phyloP scores from a whole-genome alignment of 176 grass and related monocot species.

The Themeda triandra region DNA sequence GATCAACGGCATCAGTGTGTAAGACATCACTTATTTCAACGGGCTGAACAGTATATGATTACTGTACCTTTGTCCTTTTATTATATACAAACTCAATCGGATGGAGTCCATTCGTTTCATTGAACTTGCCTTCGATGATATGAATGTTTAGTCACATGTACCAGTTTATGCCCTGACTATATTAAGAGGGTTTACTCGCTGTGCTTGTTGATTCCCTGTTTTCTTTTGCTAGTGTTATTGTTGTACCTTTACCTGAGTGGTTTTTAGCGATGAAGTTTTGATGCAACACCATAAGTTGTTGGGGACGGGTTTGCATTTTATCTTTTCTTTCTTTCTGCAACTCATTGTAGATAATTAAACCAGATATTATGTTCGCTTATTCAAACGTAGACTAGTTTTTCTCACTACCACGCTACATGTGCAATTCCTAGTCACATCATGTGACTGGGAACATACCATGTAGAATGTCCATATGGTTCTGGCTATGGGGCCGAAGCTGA shows the following conservation, averaged over 20 bases:
- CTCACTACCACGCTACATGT: not conserved
- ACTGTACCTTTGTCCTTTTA: not conserved
- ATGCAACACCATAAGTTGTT: not conserved
- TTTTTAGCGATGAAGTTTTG: not conserved
- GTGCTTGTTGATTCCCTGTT: not conserved
- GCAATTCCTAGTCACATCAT: not conserved
- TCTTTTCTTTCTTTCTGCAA: not conserved
- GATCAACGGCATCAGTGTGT: not conserved
- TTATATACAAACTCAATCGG: not conserved
- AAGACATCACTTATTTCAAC: not conserved
- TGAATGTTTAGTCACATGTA: not conserved
- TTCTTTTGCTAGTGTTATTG: not conserved
- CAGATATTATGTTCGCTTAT: not conserved
- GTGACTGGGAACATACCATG: not conserved
- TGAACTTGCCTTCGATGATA: not conserved
- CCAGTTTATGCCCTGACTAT: not conserved
- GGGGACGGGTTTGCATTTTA: not conserved
- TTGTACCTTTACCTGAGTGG: not conserved
- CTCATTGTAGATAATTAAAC: too few species aligned
- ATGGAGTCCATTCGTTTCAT: not conserved
- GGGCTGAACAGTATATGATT: not conserved
- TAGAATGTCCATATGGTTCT: not conserved
- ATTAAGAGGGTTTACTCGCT: not conserved
- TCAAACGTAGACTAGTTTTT: not conserved
- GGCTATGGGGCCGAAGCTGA: not conserved